Conservation (phyloP, 2,329 filamentous ascomycete genomes). For the Pyricularia sp. region DNA sequence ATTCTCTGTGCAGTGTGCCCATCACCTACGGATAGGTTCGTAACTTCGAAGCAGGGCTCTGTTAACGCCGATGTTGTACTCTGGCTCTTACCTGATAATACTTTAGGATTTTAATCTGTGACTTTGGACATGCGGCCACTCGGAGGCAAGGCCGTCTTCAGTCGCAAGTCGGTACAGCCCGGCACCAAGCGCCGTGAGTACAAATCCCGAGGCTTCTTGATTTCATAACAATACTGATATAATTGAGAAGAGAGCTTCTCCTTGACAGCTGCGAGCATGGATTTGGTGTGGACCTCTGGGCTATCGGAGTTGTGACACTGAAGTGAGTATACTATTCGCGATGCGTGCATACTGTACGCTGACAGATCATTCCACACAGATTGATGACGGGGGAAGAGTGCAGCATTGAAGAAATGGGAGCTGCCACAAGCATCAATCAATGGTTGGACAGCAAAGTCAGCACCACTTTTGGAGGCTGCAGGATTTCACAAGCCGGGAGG, state of each 20-base stretch:
- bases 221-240: background rate
- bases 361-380: background rate
- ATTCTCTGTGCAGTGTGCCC: constrained; percentile 35
- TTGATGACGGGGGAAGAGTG: background rate
- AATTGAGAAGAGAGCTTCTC: constrained; percentile 25
- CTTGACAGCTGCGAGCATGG: constrained; percentile 15
- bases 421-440: background rate
- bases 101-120: constrained; percentile 35
- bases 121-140: constrained; percentile 37
- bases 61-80: background rate
- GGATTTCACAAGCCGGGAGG: background rate
- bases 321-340: constrained; percentile 9
- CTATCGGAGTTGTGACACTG: constrained; percentile 32
- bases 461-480: background rate
- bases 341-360: background rate
- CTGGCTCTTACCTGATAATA: constrained; percentile 3
- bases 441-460: background rate
- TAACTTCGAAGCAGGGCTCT: background rate
- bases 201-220: constrained; percentile 2
- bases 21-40: background rate
- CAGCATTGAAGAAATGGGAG: background rate
- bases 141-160: constrained; percentile 27
- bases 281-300: constrained; percentile 36
- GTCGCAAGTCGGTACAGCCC: constrained; percentile 30
- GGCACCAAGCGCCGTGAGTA: constrained; percentile 38